Evolutionary conservation across 2,329 filamentous ascomycete species (phyloP), one percentile per base, ranked within the genome.

Genomic region (Biscogniauxia marginata): DNA sequence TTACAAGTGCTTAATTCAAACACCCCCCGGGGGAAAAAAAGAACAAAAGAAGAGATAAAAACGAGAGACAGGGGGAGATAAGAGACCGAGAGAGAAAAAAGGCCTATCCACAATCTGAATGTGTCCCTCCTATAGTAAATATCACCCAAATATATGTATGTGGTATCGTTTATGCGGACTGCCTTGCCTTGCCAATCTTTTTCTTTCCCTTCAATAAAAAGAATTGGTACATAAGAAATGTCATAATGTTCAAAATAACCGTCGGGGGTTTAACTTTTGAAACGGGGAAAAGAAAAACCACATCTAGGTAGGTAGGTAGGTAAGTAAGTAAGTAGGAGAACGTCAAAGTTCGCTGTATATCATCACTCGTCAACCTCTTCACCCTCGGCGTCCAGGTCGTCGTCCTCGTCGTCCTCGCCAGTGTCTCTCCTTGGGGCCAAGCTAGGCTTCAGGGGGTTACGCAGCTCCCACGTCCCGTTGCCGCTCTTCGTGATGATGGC

Each of bases 311-410:
- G 30, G 30, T 39, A 39, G 30, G 30, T n/a, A 39, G 30, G 7
- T 39, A 39, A n/a, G 18, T n/a, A n/a, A n/a, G n/a, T 8, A 39
- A 39, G 30, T 39, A 39, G 30, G 30, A 39, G n/a, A 39, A 39
- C 8, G 8, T 8, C n/a, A 8, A 39, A 39, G 30, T 39, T 39
- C n/a, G 30, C 8, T 8, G 30, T 39, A 8, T 48, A 21, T 4
- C 23, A 11, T 61, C 50, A 69, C 39, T 70, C 64, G 39, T 70
- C 65, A 16, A 67, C 55, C n/a, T 67, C 67, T 50, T 71, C 69
- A 30, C 67, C 65, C 18, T 69, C 67, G 50, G 69, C 67, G 49
- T 71, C 68, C 24, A 63, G 64, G 19, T 70, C 60, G 9, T 54
- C 53, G 0, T 61, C 59, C n/a, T 48, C 55, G n/a, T 46, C 61